These are phyloP conservation scores for Phaseolus lunatus DNA, from an alignment of 306 rosid genomes.

Conservation along the genomic window DNA sequence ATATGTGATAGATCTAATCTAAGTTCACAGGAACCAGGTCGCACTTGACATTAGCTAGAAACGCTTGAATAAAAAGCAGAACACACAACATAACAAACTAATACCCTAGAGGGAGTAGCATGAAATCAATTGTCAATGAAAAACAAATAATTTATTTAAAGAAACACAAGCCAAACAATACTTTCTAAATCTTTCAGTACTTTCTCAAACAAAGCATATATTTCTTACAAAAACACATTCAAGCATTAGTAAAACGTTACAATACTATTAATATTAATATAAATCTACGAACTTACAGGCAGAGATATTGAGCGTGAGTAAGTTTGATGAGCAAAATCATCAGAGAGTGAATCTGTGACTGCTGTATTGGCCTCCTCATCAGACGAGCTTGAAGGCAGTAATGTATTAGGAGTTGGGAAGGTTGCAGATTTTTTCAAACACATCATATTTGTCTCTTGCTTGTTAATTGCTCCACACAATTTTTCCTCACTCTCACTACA, in stretches of 20 bases:
- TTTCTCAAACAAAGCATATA: background rate
- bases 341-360: conserved; percentile 35
- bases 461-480: conserved; percentile 3
- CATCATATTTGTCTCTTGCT: conserved; percentile 31
- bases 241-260: background rate
- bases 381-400: conserved; percentile 49
- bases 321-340: conserved; percentile 51
- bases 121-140: background rate
- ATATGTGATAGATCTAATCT: background rate
- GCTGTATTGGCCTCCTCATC: conserved; percentile 50
- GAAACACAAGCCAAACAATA: background rate
- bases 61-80: background rate
- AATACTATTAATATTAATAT: background rate
- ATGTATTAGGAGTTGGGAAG: conserved; percentile 57
- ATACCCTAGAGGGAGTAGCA: background rate
- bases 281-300: conserved; percentile 65
- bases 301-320: conserved; percentile 64
- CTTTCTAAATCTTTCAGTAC: background rate
- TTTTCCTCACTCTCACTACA: conserved; percentile 38
- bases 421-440: conserved; percentile 55
- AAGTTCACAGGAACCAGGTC: background rate
- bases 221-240: background rate
- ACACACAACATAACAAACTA: background rate
- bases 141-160: background rate
- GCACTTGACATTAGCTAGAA: background rate